Percentiles rank a stretch among this genome's conserved stretches.
Evolutionary conservation across 2,329 filamentous ascomycete species (phyloP).

Genomic region (Penicillium sp.): DNA sequence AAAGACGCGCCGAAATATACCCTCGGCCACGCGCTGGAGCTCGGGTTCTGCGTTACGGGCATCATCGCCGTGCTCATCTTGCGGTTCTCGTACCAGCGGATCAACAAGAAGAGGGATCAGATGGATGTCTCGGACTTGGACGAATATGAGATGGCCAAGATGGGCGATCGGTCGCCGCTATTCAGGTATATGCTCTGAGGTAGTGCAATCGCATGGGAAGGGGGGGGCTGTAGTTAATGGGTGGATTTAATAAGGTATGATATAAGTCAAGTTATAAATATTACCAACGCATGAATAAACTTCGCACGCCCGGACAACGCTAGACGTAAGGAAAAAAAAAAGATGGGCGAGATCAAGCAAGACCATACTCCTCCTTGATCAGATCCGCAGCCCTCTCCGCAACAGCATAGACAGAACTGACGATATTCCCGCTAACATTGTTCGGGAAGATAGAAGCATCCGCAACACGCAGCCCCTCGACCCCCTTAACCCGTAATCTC

Average conservation of each 20-base stretch:
- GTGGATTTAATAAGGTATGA: background rate
- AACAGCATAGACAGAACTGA: conserved; percentile 38
- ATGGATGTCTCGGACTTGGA: conserved; percentile 48
- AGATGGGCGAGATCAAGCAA: background rate
- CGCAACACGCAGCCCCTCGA: conserved; percentile 31
- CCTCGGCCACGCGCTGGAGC: conserved; percentile 57
- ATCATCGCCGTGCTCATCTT: conserved; percentile 51
- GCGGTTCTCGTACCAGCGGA: conserved; percentile 57
- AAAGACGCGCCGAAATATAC: conserved; percentile 56
- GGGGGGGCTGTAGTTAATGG: background rate
- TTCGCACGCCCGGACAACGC: no score
- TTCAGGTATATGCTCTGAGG: conserved; percentile 63
- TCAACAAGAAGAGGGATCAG: conserved; percentile 64
- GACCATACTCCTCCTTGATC: conserved; percentile 34
- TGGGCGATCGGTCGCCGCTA: conserved; percentile 66
- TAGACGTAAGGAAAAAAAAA: background rate
- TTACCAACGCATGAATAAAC: no score
- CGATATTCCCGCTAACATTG: conserved; percentile 37
- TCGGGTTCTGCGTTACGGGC: conserved; percentile 55
- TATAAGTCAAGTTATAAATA: background rate
- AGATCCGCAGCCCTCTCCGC: conserved; percentile 42
- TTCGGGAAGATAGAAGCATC: conserved; percentile 38
- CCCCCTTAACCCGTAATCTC: conserved; percentile 34
- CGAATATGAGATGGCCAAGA: conserved; percentile 58
- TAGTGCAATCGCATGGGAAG: background rate